Evolutionary conservation across 2,329 filamentous ascomycete genomes (phyloP), one percentile per base, ranked within the genome.

Genomic region (Penicillium vulpinum): DNA sequence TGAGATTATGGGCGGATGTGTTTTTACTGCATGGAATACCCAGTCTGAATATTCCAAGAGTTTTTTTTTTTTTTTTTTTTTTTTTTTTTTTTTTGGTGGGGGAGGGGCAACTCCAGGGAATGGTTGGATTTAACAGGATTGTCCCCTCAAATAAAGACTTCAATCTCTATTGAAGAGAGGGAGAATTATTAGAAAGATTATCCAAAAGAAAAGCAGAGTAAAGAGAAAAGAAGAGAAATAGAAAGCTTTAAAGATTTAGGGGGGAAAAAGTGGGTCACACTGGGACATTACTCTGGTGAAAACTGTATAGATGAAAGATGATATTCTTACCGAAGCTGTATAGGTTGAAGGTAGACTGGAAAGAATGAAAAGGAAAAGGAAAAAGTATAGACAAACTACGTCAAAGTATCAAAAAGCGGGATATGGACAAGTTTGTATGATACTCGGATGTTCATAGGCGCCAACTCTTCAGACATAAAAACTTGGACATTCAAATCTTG

Each of bases 381-480:
- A 18, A 11, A 29, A 15, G 18, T 44, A 24, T 24, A 31, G 18
- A 18, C 22, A 51, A 29, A 29, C 28, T 33, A 51, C 49, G 21
- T 21, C 16, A 43, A 55, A 44, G 48, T 45, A 56, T 57, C 55
- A 57, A 58, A 60, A 35, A 31, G 13, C 39, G 47, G 55, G 53
- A 45, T 67, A 63, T 67, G 54, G 56, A 68, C 64, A 67, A 53
- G 52, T 48, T 54, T 61, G 56, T 61, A 63, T 58, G 60, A 60
- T 61, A 59, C 63, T 62, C 53, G 39, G 26, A 44, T 45, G 39
- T 59, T 59, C 38, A 58, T 54, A 44, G 44, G 50, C 48, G 56
- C 62, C 62, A 65, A 54, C 40, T 60, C 21, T 51, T 35, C 22
- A 21, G 35, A 54, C 59, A 59, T 54, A 51, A 50, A n/a, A 59